A percentile compares a stretch with the other conserved stretches of the same genome.
These are phyloP conservation scores for Backusella westeae DNA, from an alignment of 192 early-diverging fungal species.

Conservation along the genomic window DNA sequence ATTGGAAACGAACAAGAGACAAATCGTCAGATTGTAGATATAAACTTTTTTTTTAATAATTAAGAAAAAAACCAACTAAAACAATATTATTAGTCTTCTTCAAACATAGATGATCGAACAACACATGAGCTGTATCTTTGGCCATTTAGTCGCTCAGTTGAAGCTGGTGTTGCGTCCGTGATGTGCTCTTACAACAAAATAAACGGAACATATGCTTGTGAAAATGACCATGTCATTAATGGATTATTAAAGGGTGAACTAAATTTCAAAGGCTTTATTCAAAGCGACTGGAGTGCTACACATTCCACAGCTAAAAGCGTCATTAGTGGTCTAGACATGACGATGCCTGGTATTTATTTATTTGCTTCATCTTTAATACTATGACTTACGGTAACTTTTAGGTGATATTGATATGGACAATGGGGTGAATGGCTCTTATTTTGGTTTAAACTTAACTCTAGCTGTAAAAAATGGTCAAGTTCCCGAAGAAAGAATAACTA, in stretches of 20 bases:
- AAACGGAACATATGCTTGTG: constrained; percentile 52
- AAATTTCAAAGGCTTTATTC: constrained; percentile 51
- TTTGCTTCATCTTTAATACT: not conserved
- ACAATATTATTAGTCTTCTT: constrained; percentile 1
- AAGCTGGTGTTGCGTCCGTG: constrained; percentile 52
- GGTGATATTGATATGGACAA: constrained; percentile 29
- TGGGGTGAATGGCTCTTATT: not conserved
- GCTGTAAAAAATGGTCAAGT: constrained; percentile 12
- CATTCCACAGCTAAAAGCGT: constrained; percentile 19
- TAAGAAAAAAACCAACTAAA: not conserved
- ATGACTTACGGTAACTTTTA: not conserved
- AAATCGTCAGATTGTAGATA: not conserved
- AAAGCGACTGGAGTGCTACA: constrained; percentile 48
- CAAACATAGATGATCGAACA: constrained; percentile 53
- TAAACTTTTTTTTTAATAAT: not conserved
- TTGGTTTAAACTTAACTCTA: constrained; percentile 10
- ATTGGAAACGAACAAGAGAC: constrained; percentile 29
- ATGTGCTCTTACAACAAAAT: constrained; percentile 65
- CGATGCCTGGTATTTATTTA: constrained; percentile 42
- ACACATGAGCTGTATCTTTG: constrained; percentile 60
- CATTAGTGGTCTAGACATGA: constrained; percentile 53
- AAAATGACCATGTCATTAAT: constrained; percentile 43
- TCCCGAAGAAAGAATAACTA: not conserved
- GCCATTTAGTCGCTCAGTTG: constrained; percentile 53
- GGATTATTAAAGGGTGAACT: constrained; percentile 47